Evolutionary conservation across 2,329 filamentous ascomycete genomes (phyloP).

Genomic region (Aspergillus unguis): DNA sequence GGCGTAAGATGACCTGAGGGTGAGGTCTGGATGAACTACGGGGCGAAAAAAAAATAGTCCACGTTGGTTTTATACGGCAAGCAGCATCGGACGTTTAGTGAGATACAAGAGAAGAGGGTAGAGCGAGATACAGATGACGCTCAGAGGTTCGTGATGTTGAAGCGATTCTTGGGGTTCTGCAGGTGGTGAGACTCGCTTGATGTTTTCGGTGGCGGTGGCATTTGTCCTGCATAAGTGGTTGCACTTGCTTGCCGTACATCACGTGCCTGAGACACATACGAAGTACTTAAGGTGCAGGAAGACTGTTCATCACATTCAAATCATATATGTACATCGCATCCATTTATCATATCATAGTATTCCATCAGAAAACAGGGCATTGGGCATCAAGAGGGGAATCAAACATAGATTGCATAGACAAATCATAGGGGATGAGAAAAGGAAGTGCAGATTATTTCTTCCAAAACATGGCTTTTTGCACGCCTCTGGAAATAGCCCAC

Average conservation of each 20-base stretch:
- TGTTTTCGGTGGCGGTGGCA: conserved; percentile 7
- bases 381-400: conserved; percentile 1
- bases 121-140: neutral
- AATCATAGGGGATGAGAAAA: conserved; percentile 1
- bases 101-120: conserved; percentile 1
- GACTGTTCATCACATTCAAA: neutral
- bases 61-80: conserved; percentile 15
- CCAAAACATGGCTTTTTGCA: conserved; percentile 41
- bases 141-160: neutral
- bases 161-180: neutral
- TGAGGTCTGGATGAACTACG: conserved; percentile 17
- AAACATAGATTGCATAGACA: conserved; percentile 1
- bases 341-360: conserved; percentile 19
- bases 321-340: conserved; percentile 12
- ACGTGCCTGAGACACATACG: neutral
- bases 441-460: conserved; percentile 27
- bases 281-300: neutral
- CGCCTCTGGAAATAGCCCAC: conserved; percentile 33
- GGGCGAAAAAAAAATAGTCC: conserved; percentile 14
- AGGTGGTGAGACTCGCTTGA: neutral
- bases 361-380: conserved; percentile 19
- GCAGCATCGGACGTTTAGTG: conserved; percentile 11
- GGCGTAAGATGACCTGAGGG: conserved; percentile 14
- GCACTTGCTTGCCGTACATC: neutral
- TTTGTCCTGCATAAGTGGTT: conserved; percentile 1